Evolutionary conservation across 129 eudicot genomes (phyloP).

Genomic region (Chrysanthemum makinoi): DNA sequence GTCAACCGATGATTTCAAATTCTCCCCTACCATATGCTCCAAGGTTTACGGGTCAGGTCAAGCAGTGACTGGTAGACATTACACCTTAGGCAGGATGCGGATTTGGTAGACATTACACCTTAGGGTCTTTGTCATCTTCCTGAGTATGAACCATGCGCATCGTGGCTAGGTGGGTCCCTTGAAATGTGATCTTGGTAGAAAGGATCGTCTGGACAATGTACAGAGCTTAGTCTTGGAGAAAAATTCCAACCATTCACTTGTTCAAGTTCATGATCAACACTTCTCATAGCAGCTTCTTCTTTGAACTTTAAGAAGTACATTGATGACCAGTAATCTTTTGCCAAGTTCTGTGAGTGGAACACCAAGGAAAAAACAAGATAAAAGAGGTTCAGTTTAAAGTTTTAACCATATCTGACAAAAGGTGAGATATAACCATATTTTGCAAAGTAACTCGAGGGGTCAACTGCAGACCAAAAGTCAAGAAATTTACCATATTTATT

Average conservation of each 20-base stretch:
- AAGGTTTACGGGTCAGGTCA: background rate
- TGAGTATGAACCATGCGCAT: constrained; percentile 21
- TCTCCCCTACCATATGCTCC: background rate
- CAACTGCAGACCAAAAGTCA: constrained; percentile 1
- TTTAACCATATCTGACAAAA: background rate
- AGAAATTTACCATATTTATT: constrained; percentile 69
- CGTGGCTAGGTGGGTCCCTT: constrained; percentile 26
- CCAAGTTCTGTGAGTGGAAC: constrained; percentile 53
- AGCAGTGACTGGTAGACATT: background rate
- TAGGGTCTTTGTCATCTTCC: background rate
- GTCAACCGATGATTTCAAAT: background rate
- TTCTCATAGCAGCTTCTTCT: constrained; percentile 56
- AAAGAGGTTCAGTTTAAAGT: background rate
- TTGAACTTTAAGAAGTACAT: constrained; percentile 60
- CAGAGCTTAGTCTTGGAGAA: constrained; percentile 76
- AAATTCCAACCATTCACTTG: constrained; percentile 52
- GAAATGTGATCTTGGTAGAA: constrained; percentile 67
- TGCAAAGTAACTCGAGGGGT: background rate
- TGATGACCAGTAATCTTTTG: constrained; percentile 86
- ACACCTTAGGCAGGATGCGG: background rate
- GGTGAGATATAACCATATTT: background rate
- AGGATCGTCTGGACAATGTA: constrained; percentile 77
- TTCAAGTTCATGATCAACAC: constrained; percentile 52
- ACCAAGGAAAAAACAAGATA: background rate
- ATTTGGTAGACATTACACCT: background rate